phyloP scores from a whole-genome alignment of 192 early-diverging fungal species.

The Phycomyces blakesleeanus region DNA sequence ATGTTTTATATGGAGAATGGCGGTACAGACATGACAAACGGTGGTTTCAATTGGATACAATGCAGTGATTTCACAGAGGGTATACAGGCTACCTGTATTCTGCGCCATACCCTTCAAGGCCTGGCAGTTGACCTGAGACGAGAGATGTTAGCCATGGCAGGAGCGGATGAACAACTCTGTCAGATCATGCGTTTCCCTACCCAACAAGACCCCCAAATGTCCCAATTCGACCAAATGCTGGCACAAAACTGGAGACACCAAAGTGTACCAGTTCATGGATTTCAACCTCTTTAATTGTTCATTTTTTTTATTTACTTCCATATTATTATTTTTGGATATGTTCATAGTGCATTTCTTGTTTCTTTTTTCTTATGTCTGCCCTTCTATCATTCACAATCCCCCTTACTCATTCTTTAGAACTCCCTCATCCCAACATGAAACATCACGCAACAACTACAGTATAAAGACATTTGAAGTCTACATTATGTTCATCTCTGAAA shows the following conservation, averaged over 20 bases:
- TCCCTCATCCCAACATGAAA: too few species aligned
- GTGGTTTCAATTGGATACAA: constrained; percentile 43
- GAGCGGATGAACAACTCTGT: constrained; percentile 17
- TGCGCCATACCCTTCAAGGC: constrained; percentile 51
- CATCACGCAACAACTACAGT: too few species aligned
- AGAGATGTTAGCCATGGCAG: constrained; percentile 24
- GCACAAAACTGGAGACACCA: constrained; percentile 15
- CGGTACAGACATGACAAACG: not conserved
- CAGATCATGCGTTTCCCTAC: constrained; percentile 22
- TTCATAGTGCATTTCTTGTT: not conserved
- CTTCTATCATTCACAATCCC: too few species aligned
- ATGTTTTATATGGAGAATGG: constrained; percentile 59
- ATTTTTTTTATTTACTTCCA: not conserved
- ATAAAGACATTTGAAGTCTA: too few species aligned
- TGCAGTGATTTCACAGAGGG: constrained; percentile 67
- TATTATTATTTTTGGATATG: constrained; percentile 4
- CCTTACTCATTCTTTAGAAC: too few species aligned
- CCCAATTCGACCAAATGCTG: not conserved
- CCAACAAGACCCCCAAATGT: not conserved
- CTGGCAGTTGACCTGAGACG: constrained; percentile 25
- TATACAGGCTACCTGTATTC: constrained; percentile 52
- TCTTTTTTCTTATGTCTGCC: not conserved
- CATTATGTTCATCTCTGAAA: too few species aligned
- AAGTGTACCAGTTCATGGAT: constrained; percentile 14
- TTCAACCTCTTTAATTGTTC: constrained; percentile 5